These are phyloP conservation scores for Lasiosphaeria miniovina DNA, from an alignment of 495 filamentous ascomycete genomes.

Conservation along the genomic window DNA sequence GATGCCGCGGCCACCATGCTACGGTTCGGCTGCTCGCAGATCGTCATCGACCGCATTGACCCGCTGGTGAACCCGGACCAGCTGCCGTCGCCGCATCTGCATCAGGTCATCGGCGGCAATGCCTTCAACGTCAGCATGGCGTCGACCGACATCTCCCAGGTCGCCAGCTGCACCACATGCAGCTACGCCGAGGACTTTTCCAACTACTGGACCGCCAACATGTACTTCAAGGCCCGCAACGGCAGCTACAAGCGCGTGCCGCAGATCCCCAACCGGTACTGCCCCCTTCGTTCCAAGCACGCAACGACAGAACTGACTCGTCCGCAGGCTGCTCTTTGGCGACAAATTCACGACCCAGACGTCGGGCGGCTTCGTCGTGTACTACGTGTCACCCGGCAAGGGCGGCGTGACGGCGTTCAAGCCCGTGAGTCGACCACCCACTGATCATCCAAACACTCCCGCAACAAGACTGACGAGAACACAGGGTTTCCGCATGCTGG, in stretches of 20 bases:
- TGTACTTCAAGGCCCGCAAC: slow-evolving; percentile 42
- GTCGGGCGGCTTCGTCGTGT: slow-evolving; percentile 42
- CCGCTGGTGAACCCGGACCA: slow-evolving; percentile 37
- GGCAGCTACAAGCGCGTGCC: slow-evolving; percentile 41
- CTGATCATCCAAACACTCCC: background rate
- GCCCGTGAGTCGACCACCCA: slow-evolving; percentile 29
- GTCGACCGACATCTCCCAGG: slow-evolving; percentile 24
- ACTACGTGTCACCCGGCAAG: slow-evolving; percentile 43
- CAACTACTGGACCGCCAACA: slow-evolving; percentile 47
- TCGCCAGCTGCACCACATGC: slow-evolving; percentile 37
- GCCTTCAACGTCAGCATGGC: slow-evolving; percentile 36
- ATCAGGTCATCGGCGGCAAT: slow-evolving; percentile 40
- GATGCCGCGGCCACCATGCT: slow-evolving; percentile 32
- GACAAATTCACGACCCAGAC: slow-evolving; percentile 42
- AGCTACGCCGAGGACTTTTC: slow-evolving; percentile 38
- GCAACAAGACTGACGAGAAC: background rate
- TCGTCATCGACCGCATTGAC: slow-evolving; percentile 39
- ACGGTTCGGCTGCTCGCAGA: slow-evolving; percentile 41
- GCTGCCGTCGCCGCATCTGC: slow-evolving; percentile 37
- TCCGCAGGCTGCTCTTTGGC: slow-evolving; percentile 31
- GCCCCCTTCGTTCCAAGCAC: too few species aligned
- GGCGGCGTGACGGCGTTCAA: slow-evolving; percentile 47
- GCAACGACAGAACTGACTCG: too few species aligned
- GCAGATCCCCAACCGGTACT: slow-evolving; percentile 32
- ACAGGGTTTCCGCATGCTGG: slow-evolving; percentile 44